Base-by-base conservation (phyloP, 441 rosid genomes). In the Aleurites moluccanus region DNA sequence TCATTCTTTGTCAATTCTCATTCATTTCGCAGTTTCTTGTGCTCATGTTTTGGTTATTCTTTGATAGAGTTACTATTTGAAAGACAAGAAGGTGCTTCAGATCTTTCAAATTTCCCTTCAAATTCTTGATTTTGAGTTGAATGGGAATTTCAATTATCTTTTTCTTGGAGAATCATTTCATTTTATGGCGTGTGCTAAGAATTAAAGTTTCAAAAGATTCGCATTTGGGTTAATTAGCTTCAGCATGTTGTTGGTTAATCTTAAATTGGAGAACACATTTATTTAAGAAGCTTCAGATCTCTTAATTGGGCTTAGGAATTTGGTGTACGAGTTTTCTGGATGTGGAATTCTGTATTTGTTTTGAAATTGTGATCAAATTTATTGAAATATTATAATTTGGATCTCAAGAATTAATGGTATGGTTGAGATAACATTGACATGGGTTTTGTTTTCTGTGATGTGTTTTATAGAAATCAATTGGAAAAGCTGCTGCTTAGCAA, bases 381-480 rank as follows among this genome's bases (percentile, higher is more conserved):
- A 4, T 61, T n/a, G 2, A 30, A 61, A 16, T 61, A 6, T 5
- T 30, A 5, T 42, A 42, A 28, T 28, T 61, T 6, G 8, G 64
- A 61, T 61, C 64, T 61, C 64, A 28, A 30, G 18, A 28, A 61
- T 61, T 28, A 28, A 30, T 61, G 40, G 9, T 25, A 30, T 16
- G 64, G n/a, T 1, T 28, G 42, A 14, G 42, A 14, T 15, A 30
- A 14, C 15, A 30, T 61, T 61, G 67, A 56, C 45, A 30, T 44
- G 73, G 61, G 61, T 76, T 62, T 73, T 66, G 68, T 76, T 49
- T 35, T 59, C 9, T 63, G 33, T 62, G 62, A 63, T 69, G 69
- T 56, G 50, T 72, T 68, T 73, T 60, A 55, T 57, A 40, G 44
- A 47, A 64, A 40, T 67, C 23, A n/a, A n/a, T 42, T 50, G 13